Evolutionary conservation across 2,329 filamentous ascomycete species (phyloP), one percentile per base, ranked within the genome.

Genomic region (Epichloe gansuensis): DNA sequence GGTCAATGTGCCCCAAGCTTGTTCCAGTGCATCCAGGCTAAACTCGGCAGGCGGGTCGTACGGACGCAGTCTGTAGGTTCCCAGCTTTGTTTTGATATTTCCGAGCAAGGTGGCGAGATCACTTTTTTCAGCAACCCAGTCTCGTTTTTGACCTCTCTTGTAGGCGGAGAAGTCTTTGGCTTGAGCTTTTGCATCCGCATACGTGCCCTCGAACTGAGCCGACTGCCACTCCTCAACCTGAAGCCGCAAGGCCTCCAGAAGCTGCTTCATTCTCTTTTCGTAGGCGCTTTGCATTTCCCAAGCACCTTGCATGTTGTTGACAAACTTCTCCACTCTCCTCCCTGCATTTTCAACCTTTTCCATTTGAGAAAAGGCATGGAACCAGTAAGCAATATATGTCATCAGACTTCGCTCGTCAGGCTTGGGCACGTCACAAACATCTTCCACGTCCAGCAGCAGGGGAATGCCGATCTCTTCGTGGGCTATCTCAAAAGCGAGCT

Each of bases 331-430:
- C 5, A 98, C 93, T 59, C 93, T 81, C 55, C 93, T 81, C 5
- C 93, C 93, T 4, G 93, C 93, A 65, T 98, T 98, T 69, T 98
- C 93, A 8, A 98, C 93, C 66, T 91, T 87, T 71, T 98, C 93
- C 84, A 98, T 94, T 64, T 97, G 91, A 34, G 91, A 97, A 67
- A 98, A 98, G 60, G 93, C 93, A 66, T 98, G 93, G 77, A 98
- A 98, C 93, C 93, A 98, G 74, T 98, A 98, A 57, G 93, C 93
- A 61, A 98, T 98, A 68, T 98, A 98, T 1, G 93, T 98, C 93
- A 98, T 98, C 65, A 98, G 77, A 66, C 87, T 94, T 61, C 89
- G 84, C 70, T 98, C 93, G 66, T 98, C 93, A 25, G 93, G 93
- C 71, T 93, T 94, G 25, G 89, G 80, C 31, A 98, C 91, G 66